Percentiles rank a stretch among this genome's conserved stretches.
These are phyloP conservation scores for Yamadazyma songkhlaensis DNA, from an alignment of 1,139 yeast species.

Conservation along the genomic window DNA sequence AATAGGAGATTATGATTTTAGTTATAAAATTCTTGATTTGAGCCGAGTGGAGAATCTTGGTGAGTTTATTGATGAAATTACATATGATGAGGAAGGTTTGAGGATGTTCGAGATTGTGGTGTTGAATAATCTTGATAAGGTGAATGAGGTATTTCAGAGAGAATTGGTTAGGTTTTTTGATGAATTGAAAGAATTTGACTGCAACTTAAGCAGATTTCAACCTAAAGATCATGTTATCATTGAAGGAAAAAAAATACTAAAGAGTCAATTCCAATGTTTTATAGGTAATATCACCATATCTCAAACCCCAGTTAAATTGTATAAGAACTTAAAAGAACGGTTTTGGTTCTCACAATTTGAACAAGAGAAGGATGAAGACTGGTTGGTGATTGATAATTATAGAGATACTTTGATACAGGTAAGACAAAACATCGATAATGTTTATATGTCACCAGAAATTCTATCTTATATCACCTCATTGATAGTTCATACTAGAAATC, in stretches of 20 bases:
- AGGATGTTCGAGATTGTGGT: slow-evolving; percentile 8
- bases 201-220: slow-evolving; percentile 17
- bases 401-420: background rate
- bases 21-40: slow-evolving; percentile 1
- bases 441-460: slow-evolving; percentile 36
- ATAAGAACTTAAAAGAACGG: slow-evolving; percentile 34
- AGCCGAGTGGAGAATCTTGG: background rate
- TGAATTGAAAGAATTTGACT: slow-evolving; percentile 30
- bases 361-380: background rate
- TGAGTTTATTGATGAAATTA: slow-evolving; percentile 2
- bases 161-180: slow-evolving; percentile 26
- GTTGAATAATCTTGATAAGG: slow-evolving; percentile 8
- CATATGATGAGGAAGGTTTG: slow-evolving; percentile 4
- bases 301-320: slow-evolving; percentile 11
- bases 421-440: slow-evolving; percentile 12
- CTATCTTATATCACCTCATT: slow-evolving; percentile 38
- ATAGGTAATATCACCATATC: slow-evolving; percentile 13
- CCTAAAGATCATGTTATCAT: slow-evolving; percentile 10
- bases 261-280: slow-evolving; percentile 24
- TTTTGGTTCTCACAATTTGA: slow-evolving; percentile 31
- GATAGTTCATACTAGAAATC: slow-evolving; percentile 37
- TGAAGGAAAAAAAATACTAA: slow-evolving; percentile 14
- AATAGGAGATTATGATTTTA: slow-evolving; percentile 1
- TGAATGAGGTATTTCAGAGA: slow-evolving; percentile 16
- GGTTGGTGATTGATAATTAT: slow-evolving; percentile 3